phyloP scores from a whole-genome alignment of 2,329 filamentous ascomycete species.

The Alternaria incomplexa region DNA sequence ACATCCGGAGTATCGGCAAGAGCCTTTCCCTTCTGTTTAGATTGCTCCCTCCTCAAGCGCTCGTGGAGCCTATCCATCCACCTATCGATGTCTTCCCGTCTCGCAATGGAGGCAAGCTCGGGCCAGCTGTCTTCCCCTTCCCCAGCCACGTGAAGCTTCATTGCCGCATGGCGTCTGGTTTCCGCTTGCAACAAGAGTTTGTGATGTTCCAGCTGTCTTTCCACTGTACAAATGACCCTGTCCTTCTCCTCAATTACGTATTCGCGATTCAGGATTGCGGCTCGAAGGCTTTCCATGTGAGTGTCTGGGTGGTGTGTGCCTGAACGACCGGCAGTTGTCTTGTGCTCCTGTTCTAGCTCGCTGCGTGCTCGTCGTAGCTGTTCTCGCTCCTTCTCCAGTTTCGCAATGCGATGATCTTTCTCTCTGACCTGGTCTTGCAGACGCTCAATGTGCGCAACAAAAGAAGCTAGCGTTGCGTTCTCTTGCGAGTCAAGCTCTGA shows the following conservation, averaged over 20 bases:
- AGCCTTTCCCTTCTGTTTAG: constrained; percentile 1
- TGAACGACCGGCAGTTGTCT: constrained; percentile 30
- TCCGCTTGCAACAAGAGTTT: constrained; percentile 50
- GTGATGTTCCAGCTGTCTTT: constrained; percentile 50
- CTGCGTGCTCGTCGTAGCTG: constrained; percentile 24
- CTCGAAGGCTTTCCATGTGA: constrained; percentile 38
- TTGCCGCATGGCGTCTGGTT: constrained; percentile 47
- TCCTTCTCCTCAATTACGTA: constrained; percentile 41
- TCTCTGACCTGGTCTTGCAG: constrained; percentile 42
- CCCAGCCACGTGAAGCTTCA: constrained; percentile 25
- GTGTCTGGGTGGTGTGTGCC: constrained; percentile 39
- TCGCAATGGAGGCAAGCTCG: constrained; percentile 34
- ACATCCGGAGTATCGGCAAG: constrained; percentile 17
- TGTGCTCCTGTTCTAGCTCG: constrained; percentile 30
- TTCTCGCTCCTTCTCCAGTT: constrained; percentile 31
- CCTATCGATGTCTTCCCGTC: constrained; percentile 43
- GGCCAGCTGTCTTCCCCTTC: constrained; percentile 33
- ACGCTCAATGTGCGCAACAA: constrained; percentile 38
- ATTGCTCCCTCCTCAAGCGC: constrained; percentile 37
- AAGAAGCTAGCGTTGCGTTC: constrained; percentile 30
- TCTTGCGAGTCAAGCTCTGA: constrained; percentile 23
- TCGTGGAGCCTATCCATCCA: constrained; percentile 44
- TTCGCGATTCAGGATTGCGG: constrained; percentile 40
- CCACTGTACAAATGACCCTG: constrained; percentile 31
- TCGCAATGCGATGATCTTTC: constrained; percentile 32